phyloP scores from a whole-genome alignment of 2,329 filamentous ascomycete species.

The Neopestalotiopsis rosae region DNA sequence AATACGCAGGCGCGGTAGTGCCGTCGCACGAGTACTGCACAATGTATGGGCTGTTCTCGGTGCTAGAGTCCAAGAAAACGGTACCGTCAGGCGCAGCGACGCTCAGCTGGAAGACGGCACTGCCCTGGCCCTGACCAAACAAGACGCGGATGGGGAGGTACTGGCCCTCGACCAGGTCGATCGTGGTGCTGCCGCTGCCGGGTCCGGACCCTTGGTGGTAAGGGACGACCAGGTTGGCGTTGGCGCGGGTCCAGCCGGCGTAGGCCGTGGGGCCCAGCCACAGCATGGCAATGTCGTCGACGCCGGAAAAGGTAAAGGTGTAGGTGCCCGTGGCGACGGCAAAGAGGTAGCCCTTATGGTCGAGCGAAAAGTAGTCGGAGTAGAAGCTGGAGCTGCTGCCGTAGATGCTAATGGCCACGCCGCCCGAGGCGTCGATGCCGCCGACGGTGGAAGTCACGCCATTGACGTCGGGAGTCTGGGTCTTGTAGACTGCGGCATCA shows the following conservation, averaged over 20 bases:
- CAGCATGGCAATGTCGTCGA: slow-evolving; percentile 8
- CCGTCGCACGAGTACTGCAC: slow-evolving; percentile 12
- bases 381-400: background rate
- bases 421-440: background rate
- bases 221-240: background rate
- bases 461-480: background rate
- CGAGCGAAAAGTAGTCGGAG: slow-evolving; percentile 2
- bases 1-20: background rate
- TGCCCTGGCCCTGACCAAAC: slow-evolving; percentile 9
- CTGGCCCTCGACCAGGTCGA: background rate
- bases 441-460: slow-evolving; percentile 5
- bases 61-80: background rate
- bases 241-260: slow-evolving; percentile 6
- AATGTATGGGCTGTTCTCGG: background rate
- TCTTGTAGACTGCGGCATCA: background rate
- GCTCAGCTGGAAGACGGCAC: background rate
- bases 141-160: slow-evolving; percentile 6
- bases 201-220: background rate
- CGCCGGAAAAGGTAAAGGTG: background rate
- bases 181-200: background rate
- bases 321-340: background rate
- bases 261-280: slow-evolving; percentile 4
- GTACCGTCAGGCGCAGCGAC: background rate
- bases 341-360: slow-evolving; percentile 14
- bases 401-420: background rate